Evolutionary conservation across 768 basidiomycete genomes (phyloP), one percentile per base, ranked within the genome.

Genomic region (Lactarius tabidus): DNA sequence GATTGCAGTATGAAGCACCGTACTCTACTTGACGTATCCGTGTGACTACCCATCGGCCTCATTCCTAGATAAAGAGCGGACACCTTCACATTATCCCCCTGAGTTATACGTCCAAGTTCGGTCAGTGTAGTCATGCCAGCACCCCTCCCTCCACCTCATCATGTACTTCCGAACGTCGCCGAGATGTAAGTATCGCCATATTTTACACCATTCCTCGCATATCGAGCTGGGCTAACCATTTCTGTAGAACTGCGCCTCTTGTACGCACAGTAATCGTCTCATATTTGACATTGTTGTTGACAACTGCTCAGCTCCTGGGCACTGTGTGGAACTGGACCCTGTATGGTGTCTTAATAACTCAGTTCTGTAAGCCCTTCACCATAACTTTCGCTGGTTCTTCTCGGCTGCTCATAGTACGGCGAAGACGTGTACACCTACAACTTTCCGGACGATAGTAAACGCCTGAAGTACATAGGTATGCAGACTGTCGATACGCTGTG

Each of bases 401-500:
- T 54, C 8, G 8, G 26, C 33, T 23, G 18, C 52, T 62, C 33
- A 66, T n/a, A 8, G 3, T 6, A n/a, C 26, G 3, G 5, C 26
- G 17, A 61, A 66, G 65, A 66, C 23, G 60, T 62, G 26, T 66
- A 66, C 35, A 53, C 29, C 31, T 62, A 66, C 56, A 57, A 66
- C 26, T 66, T 66, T 15, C 56, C 31, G 7, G 18, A 52, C 4
- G 65, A 66, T 33, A 43, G 12, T 20, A 62, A 23, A 36, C 20
- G 39, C 1, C 14, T 66, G 56, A 61, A 64, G 31, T 9, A 59
- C 33, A 7, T 64, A 35, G 33, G 33, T 33, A 4, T 33, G 33
- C 8, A 8, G 33, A 8, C 33, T 33, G 4, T 33, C 8, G 33
- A 33, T 33, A 33, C 33, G 33, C 4, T 33, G 33, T 33, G 33